A percentile compares a stretch with the other conserved stretches of the same genome.
These are phyloP conservation scores for Platanus orientalis DNA, from an alignment of 164 flowering plant genomes.

Conservation along the genomic window DNA sequence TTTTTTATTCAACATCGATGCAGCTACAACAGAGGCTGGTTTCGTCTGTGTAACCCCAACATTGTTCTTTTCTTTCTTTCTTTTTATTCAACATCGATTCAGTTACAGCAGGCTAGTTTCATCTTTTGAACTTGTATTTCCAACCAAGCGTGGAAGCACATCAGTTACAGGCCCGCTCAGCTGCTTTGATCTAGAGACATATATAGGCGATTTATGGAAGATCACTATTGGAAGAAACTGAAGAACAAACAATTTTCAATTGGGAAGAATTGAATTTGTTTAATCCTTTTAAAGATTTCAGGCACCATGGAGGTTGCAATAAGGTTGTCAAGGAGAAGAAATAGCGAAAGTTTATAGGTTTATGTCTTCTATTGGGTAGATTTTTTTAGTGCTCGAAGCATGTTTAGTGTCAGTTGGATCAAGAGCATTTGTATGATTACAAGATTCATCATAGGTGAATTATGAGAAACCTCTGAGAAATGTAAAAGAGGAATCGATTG, in stretches of 20 bases:
- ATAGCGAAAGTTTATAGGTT: constrained; percentile 85
- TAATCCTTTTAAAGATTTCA: constrained; percentile 77
- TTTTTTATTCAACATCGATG: no score
- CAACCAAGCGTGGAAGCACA: no score
- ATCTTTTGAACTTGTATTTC: no score
- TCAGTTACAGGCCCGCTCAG: constrained; percentile 72
- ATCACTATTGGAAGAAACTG: constrained; percentile 56
- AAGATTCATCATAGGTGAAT: constrained; percentile 53
- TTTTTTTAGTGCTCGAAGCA: constrained; percentile 84
- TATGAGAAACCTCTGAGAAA: constrained; percentile 18
- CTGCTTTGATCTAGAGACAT: constrained; percentile 79
- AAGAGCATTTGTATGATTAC: constrained; percentile 83
- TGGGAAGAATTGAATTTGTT: constrained; percentile 88
- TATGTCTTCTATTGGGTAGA: constrained; percentile 42
- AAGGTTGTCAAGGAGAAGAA: constrained; percentile 75
- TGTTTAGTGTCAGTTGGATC: constrained; percentile 71
- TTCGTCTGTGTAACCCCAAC: no score
- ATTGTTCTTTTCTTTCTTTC: no score
- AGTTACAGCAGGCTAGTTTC: no score
- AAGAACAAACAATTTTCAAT: constrained; percentile 62
- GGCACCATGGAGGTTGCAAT: constrained; percentile 84
- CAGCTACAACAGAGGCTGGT: no score
- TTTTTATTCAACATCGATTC: no score
- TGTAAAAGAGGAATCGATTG: constrained; percentile 37
- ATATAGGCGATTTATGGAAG: constrained; percentile 74